Evolutionary conservation across 345 rosid genomes (phyloP), one percentile per base, ranked within the genome.

Genomic region (Gossypioides kirkii): DNA sequence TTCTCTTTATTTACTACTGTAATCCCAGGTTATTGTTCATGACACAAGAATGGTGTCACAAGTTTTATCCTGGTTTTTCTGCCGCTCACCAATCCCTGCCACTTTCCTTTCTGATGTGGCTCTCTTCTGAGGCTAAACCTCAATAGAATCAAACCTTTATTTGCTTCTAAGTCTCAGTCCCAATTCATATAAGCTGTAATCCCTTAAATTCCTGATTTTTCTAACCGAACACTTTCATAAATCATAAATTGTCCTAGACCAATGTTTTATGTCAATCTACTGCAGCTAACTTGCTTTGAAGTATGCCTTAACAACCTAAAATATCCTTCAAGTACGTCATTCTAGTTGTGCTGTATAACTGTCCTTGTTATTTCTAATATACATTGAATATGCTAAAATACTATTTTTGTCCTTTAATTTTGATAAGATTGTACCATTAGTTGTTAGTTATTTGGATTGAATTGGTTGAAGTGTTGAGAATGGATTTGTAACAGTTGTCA

Each of bases 211-310:
- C 26, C 32, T 52, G 41, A 41, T 16, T 8, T 38, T 41, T 63
- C 16, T 12, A 25, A 25, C 32, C 36, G 16, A 9, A 10, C 23
- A 11, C 36, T 22, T 23, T 23, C 61, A 36, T 32, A 61, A 61
- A 28, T n/a, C 69, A 64, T 43, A 20, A 43, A 9, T 20, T 20
- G 45, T 20, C 14, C 54, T 45, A 66, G 41, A 66, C n/a, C 70
- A 66, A 66, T 47, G 55, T 66, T 25, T 45, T 20, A 13, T 46
- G 70, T 23, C 55, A 46, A 46, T 54, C 38, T 66, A 43, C 18
- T 66, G 55, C 20, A 23, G 13, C 41, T 46, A 66, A 66, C 54
- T 66, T 66, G 70, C 41, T 46, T 66, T 66, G 41, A 25, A 23
- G 38, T 13, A 22, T 66, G 16, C 43, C 25, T 2, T 43, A 22